Evolutionary conservation across 2,329 filamentous ascomycete species (phyloP), one percentile per base, ranked within the genome.

Genomic region (Harringtonia aguacate): DNA sequence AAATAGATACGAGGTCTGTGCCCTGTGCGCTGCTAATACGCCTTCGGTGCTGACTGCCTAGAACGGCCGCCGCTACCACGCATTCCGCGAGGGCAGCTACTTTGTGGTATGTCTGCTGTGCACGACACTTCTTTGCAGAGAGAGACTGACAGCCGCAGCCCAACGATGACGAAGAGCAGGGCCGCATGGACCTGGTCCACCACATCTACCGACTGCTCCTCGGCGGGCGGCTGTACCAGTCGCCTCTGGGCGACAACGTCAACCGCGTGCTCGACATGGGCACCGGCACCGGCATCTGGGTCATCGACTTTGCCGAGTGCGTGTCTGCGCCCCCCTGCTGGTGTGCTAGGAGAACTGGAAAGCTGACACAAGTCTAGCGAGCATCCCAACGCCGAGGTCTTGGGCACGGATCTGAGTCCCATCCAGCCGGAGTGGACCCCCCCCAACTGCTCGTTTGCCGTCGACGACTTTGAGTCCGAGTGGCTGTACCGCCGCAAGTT

Each of bases 391-490:
- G 15, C n/a, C 3, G 18, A 48, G 20, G 46, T 49, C 15, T 42
- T 53, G n/a, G 52, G 52, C 18, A 46, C 51, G 9, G 52, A 53
- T 38, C 46, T 53, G 7, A 52, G 50, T 29, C 51, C 52, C 2
- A 49, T 53, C 18, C 52, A 54, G 36, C 52, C 52, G 2, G 35
- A 44, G 4, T 54, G 50, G 35, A 33, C 29, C 7, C 50, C 48
- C 6, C 46, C 48, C 13, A 52, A 52, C 30, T 45, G 45, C 31
- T 42, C 41, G 27, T 53, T 50, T 24, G 47, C 51, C 28, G 43
- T 52, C 4, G 48, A 54, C 39, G 52, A 54, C 40, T 24, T 53
- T 15, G 52, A 54, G 34, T 47, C 50, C 17, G 51, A 52, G 2
- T 54, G 52, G 52, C 48, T 49, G 9, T 54, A 49, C 46, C 31